Base-by-base conservation (phyloP, 805 yeast genomes). In the Scheffersomyces ergatensis region DNA sequence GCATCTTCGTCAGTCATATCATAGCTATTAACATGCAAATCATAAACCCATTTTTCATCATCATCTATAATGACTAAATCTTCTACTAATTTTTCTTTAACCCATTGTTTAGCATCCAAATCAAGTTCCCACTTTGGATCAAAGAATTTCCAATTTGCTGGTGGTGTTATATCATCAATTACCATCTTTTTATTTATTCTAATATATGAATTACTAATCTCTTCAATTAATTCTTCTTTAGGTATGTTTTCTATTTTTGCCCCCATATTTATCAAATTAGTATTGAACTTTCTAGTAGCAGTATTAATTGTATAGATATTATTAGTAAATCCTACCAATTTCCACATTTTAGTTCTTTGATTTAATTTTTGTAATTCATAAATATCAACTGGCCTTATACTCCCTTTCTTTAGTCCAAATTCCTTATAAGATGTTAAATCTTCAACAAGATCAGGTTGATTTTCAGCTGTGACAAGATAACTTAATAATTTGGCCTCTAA, bases 31-130 rank as follows among this genome's bases (percentile, higher is more conserved):
- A 29, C 32, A 15, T 29, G 32, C 15, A 60, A 55, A 58, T 88
- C 96, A 57, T 88, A 88, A 15, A 86, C 92, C 96, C 96, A 88
- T 59, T 88, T 88, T 31, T 84, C 85, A 41, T 81, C 89, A 21
- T 76, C 67, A 61, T 88, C 95, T 16, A 85, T 69, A 16, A 69
- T 72, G 13, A 83, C 79, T 34, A 78, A 60, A 42, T 77, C 83
- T 21, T 51, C 43, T 12, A 83, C 62, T 37, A 76, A 63, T 39
- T 77, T 73, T 2, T 61, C 54, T 34, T 61, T 60, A 6, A 82
- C 86, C 96, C 96, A 88, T 2, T 52, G 59, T 19, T 65, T 62
- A 0, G 89, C 88, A 15, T 74, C 65, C 36, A 82, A 67, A 58
- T 88, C 95, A 35, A 86, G 54, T 8, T 60, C 63, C 96, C 96